Conservation (phyloP, 345 rosid genomes). For the Cardamine resedifolia region DNA sequence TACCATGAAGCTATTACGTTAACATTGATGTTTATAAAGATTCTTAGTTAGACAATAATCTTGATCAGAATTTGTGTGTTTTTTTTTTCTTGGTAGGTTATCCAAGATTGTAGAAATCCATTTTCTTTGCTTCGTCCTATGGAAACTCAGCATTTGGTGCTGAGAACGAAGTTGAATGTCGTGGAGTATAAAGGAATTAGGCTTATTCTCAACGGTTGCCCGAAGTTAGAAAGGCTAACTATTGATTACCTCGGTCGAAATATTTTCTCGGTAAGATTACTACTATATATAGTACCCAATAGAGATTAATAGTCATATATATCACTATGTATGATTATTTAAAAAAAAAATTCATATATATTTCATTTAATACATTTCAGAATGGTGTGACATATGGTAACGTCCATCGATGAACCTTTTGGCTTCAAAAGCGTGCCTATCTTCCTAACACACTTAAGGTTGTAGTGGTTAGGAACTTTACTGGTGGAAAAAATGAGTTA, state of each 20-base stretch:
- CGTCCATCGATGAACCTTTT: not conserved
- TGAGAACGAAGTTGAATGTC: constrained; percentile 37
- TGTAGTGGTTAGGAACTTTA: not conserved
- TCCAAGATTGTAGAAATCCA: not conserved
- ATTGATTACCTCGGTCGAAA: not conserved
- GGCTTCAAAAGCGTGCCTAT: not conserved
- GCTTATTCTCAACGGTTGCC: constrained; percentile 42
- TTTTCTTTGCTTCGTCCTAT: not conserved
- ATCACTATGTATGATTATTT: not conserved
- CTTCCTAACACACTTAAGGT: not conserved
- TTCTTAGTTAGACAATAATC: too few species aligned
- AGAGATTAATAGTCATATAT: not conserved
- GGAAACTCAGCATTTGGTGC: constrained; percentile 36
- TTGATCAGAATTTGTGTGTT: not conserved
- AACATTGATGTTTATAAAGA: too few species aligned
- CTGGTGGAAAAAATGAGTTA: not conserved
- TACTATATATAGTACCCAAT: not conserved
- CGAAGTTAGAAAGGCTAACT: constrained; percentile 12
- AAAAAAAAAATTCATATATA: not conserved
- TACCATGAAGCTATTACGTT: too few species aligned
- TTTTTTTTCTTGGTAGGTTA: not conserved
- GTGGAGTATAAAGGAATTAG: constrained; percentile 42
- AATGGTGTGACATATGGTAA: not conserved
- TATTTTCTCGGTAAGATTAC: not conserved
- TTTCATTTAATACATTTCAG: not conserved